Percentiles rank a stretch among this genome's conserved stretches.
phyloP scores from a whole-genome alignment of 2,329 filamentous ascomycete genomes.

The Periconia macrospinosa region DNA sequence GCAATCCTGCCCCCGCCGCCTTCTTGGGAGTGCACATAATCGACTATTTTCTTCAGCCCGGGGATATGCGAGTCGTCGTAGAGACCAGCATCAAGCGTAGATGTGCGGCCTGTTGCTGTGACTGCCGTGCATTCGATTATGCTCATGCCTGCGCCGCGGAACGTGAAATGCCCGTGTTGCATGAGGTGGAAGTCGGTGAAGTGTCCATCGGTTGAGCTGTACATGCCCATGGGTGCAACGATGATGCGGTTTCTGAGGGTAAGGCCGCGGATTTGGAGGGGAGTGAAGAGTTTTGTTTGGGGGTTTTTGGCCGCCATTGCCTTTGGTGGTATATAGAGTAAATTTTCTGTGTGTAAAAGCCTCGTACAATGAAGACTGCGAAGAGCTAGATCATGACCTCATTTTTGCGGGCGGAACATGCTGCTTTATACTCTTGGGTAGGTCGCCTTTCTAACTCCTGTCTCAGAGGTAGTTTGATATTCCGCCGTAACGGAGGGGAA shows the following conservation, averaged over 20 bases:
- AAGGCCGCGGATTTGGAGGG: slow-evolving; percentile 18
- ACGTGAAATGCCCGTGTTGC: slow-evolving; percentile 18
- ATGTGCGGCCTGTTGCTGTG: slow-evolving; percentile 16
- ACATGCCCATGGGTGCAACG: slow-evolving; percentile 24
- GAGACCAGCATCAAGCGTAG: slow-evolving; percentile 16
- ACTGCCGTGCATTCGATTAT: slow-evolving; percentile 25
- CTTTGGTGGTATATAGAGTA: too few relatives aligned
- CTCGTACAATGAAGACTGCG: too few relatives aligned
- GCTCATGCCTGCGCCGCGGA: slow-evolving; percentile 20
- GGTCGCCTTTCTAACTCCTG: too few relatives aligned
- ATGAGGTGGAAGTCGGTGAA: slow-evolving; percentile 22
- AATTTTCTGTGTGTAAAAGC: too few relatives aligned
- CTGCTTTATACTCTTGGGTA: too few relatives aligned
- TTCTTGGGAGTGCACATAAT: slow-evolving; percentile 14
- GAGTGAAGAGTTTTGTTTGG: slow-evolving; percentile 14
- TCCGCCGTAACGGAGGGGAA: too few relatives aligned
- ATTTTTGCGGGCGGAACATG: too few relatives aligned
- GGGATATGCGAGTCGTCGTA: slow-evolving; percentile 21
- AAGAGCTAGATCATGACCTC: too few relatives aligned
- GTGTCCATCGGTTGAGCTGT: slow-evolving; percentile 19
- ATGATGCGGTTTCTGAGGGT: slow-evolving; percentile 20
- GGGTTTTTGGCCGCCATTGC: too few relatives aligned
- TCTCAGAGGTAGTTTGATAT: too few relatives aligned
- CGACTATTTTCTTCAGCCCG: slow-evolving; percentile 13
- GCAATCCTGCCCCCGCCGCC: slow-evolving; percentile 5